Conservation (phyloP, 768 basidiomycete species). For the Russula griseocarnosa region DNA sequence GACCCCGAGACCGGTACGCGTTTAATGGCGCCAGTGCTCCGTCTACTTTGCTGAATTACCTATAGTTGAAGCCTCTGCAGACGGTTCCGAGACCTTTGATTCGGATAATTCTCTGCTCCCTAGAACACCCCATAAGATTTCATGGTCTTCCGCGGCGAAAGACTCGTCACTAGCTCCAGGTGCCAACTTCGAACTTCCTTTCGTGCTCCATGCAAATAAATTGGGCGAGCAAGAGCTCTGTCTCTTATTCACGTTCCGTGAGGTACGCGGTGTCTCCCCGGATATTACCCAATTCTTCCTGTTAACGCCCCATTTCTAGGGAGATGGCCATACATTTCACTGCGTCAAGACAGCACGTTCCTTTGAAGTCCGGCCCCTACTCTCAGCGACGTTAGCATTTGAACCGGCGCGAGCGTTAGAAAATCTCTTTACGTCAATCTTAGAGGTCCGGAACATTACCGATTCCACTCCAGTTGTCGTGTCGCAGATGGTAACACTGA, state of each 20-base stretch:
- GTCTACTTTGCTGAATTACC: not conserved
- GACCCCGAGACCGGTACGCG: conserved; percentile 9
- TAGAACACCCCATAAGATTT: conserved; percentile 46
- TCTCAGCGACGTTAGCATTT: conserved; percentile 50
- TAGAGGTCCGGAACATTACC: conserved; percentile 55
- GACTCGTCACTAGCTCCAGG: conserved; percentile 43
- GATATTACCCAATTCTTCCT: not conserved
- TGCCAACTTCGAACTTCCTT: conserved; percentile 46
- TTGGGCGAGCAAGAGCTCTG: conserved; percentile 50
- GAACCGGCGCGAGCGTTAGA: conserved; percentile 50
- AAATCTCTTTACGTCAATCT: conserved; percentile 47
- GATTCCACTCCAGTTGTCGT: conserved; percentile 43
- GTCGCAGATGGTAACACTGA: conserved; percentile 58
- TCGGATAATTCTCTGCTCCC: conserved; percentile 52
- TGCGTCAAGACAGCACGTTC: conserved; percentile 50
- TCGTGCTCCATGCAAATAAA: conserved; percentile 52
- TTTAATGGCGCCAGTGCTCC: conserved; percentile 20
- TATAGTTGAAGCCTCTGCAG: conserved; percentile 9
- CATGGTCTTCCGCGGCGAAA: conserved; percentile 34
- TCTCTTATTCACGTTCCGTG: conserved; percentile 64
- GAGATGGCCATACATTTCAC: conserved; percentile 49
- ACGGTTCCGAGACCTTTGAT: conserved; percentile 40
- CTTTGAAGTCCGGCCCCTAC: conserved; percentile 57
- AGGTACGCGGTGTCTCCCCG: conserved; percentile 39
- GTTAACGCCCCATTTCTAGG: conserved; percentile 35